These are phyloP conservation scores for Podospora conica DNA, from an alignment of 495 filamentous ascomycete genomes.

Conservation along the genomic window DNA sequence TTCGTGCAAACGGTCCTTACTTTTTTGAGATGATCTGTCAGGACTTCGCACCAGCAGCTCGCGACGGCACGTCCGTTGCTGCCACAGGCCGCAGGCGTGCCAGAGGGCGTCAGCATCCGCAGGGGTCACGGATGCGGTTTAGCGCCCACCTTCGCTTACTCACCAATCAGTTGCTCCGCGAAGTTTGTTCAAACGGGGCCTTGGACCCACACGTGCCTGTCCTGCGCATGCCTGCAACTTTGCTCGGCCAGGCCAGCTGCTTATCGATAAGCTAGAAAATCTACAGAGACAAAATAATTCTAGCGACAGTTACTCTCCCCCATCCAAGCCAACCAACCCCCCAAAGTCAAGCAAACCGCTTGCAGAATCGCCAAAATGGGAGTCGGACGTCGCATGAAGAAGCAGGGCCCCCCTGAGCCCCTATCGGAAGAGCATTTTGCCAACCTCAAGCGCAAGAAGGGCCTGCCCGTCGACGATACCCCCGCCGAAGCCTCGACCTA, in stretches of 20 bases:
- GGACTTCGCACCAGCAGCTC: conserved; percentile 14
- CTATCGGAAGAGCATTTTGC: conserved; percentile 75
- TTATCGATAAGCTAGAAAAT: conserved; percentile 33
- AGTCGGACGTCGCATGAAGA: conserved; percentile 83
- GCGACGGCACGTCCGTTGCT: conserved; percentile 9
- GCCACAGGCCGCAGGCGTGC: conserved; percentile 2
- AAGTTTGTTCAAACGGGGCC: conserved; percentile 1
- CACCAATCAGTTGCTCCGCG: conserved; percentile 2
- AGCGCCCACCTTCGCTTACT: conserved; percentile 7
- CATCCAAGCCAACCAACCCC: not conserved
- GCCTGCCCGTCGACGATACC: conserved; percentile 43
- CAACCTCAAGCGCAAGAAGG: conserved; percentile 70
- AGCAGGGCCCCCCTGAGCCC: conserved; percentile 80
- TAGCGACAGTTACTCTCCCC: not conserved
- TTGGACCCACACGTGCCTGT: not conserved
- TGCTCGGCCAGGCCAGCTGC: not conserved
- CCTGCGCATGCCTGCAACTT: not conserved
- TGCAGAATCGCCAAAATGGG: conserved; percentile 58
- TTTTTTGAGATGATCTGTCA: conserved; percentile 31
- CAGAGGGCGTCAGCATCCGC: conserved; percentile 7
- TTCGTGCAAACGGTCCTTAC: conserved; percentile 14
- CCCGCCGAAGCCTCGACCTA: conserved; percentile 39
- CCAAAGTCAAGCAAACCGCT: conserved; percentile 8
- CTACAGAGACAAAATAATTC: conserved; percentile 17
- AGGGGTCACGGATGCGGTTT: not conserved